Evolutionary conservation across 495 filamentous ascomycete species (phyloP).

Genomic region (Aspergillus taichungensis): DNA sequence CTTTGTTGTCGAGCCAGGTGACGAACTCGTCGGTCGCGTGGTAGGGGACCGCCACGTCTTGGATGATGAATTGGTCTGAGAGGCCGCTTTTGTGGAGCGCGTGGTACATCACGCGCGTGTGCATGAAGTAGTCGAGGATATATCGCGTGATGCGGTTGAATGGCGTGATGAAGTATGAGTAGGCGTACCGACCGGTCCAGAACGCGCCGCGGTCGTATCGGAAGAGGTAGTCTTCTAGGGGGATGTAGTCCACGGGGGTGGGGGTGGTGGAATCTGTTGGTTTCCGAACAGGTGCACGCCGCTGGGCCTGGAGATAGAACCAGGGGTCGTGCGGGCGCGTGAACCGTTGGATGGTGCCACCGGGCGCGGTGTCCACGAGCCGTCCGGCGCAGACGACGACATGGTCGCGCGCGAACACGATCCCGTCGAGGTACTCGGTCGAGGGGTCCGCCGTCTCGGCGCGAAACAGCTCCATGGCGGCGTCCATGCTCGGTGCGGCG

Average conservation of each 20-base stretch:
- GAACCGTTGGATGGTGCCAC: conserved; percentile 27
- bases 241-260: conserved; percentile 35
- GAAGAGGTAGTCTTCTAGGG: conserved; percentile 51
- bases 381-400: conserved; percentile 43
- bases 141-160: conserved; percentile 47
- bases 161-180: conserved; percentile 46
- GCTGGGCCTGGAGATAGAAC: conserved; percentile 48
- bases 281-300: conserved; percentile 2
- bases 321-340: conserved; percentile 44
- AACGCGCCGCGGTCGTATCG: conserved; percentile 57
- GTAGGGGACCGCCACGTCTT: conserved; percentile 50
- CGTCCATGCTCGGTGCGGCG: conserved; percentile 25
- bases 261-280: background rate
- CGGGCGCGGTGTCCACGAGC: conserved; percentile 21
- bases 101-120: conserved; percentile 48
- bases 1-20: conserved; percentile 30
- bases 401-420: conserved; percentile 34
- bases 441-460: conserved; percentile 19
- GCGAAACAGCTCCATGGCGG: conserved; percentile 31
- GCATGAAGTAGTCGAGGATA: conserved; percentile 43
- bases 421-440: conserved; percentile 49
- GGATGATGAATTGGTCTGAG: conserved; percentile 39
- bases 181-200: conserved; percentile 44
- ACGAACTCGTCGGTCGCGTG: conserved; percentile 37
- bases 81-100: conserved; percentile 45